Evolutionary conservation across 345 rosid species (phyloP), one percentile per base, ranked within the genome.

Genomic region (Acer negundo): DNA sequence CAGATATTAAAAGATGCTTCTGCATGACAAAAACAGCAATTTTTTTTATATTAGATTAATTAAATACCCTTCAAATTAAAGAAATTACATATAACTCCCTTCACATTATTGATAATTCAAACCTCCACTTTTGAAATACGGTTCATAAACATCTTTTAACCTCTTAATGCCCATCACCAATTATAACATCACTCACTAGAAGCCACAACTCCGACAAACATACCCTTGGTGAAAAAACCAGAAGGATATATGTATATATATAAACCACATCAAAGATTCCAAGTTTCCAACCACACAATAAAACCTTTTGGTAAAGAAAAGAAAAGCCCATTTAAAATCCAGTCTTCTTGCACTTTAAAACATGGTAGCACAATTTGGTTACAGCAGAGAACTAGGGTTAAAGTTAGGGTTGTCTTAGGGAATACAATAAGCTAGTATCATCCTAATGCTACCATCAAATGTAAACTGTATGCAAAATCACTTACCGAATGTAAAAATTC

Each of bases 401-500:
- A 73, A 49, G 70, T 19, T 24, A 42, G 47, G 20, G 5, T 19
- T 59, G 22, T 19, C 19, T 19, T 9, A 8, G 12, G 8, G 46
- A 22, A 46, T n/a, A 12, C 11, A 31, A 44, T 44, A 28, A 58
- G 53, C 10, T 15, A 13, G 63, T 7, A n/a, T 22, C 67, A 23
- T 56, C 38, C 63, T 56, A 78, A 28, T 69, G 26, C 67, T 42
- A 7, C 40, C n/a, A 72, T 66, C 68, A 77, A 68, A 76, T 20
- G 22, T 53, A 28, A 72, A 20, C 24, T 71, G 42, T 23, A 70
- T 28, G 61, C 26, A 44, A 28, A 66, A 19, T 69, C 35, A 82
- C 85, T 77, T 80, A 92, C 99, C 89, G 83, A 64, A 92, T 85
- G 82, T 96, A 94, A 75, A 94, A 96, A 72, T 94, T 96, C 93